Base-by-base conservation (phyloP, 257 asterid genomes). In the Eustoma russellianum region DNA sequence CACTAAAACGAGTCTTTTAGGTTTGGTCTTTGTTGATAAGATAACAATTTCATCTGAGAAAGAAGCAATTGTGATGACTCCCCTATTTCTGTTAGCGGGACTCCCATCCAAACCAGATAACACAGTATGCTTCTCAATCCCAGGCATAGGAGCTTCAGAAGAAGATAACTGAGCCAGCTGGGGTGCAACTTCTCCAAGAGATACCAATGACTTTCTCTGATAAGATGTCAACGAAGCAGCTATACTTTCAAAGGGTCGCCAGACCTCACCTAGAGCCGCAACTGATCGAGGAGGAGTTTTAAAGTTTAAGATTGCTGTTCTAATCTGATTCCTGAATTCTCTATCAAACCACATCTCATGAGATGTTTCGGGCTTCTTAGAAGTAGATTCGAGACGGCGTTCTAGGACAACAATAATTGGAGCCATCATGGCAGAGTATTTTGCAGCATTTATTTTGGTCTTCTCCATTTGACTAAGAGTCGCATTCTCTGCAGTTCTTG, bases 401-500 rank as follows among this genome's bases (percentile, higher is more conserved):
- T 92, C 98, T 69, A 92, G 72, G 64, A 77, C 94, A 61, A 92
- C 97, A 72, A 82, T 71, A 60, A 88, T 77, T 41, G 98, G 97
- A 61, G 98, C 95, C 98, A 88, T 92, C 98, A 92, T 92, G 64
- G 98, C 98, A 3, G 97, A 82, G 76, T 87, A 92, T 69, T 92
- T 92, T 1, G 98, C 97, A 68, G 85, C 93, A 79, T 81, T 92
- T 56, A 92, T 92, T 70, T 88, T 92, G 73, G 65, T 85, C 85
- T 92, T 92, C 77, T 87, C 97, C 48, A 70, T 85, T 40, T 74
- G 91, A 70, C 80, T 85, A 56, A 92, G 83, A 63, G 98, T 79
- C 43, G 67, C 59, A 71, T 81, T 92, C 69, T 76, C 90, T 15
- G 94, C 84, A 77, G 85, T 79, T 70, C 98, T 79, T 52, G 85